Base-by-base conservation (phyloP, 2,329 filamentous ascomycete genomes). In the Hymenoscyphus linearis region DNA sequence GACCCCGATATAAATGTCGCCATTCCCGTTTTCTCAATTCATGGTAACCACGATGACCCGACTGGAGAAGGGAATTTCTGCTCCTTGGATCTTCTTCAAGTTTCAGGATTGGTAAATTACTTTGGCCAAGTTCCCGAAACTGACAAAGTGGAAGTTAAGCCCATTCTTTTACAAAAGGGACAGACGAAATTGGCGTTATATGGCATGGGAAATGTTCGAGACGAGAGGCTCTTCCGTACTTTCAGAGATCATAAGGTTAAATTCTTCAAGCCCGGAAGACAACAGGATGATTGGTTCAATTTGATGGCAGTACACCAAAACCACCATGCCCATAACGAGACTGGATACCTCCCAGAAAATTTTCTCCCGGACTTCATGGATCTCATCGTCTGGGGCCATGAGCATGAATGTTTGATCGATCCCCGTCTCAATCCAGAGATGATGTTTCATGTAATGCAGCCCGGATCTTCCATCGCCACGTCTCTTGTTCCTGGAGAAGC, bases 31-130 rank as follows among this genome's bases (percentile, higher is more conserved):
- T 99, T 99, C 73, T 96, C 93, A 0, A 99, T 99, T 47, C 96
- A 99, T 70, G 95, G 95, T 53, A 99, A 99, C 71, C 95, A 99
- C 73, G 95, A 99, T 72, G 95, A 99, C 72, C 95, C 95, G 0
- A 96, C 93, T n/a, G 95, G 95, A 10, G 93, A 97, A 70, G 95
- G 93, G 12, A 91, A 96, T 73, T 88, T 89, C 66, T 96, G 95
- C 65, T 93, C 93, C 0, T 81, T 99, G 12, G 95, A 99, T 73
- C 77, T 99, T 16, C 81, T 99, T 3, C 92, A 98, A 73, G 88
- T 95, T 1, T 91, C 93, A 0, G 95, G 95, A 0, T 78, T 99
- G 14, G 80, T 99, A 69, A 99, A 99, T 75, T 99, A 98, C 77
- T 99, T 95, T 73, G 95, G 95, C 2, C 88, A 93, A 44, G 90